phyloP scores from a whole-genome alignment of 176 grass and related monocot genomes.

The Metroxylon sagu region DNA sequence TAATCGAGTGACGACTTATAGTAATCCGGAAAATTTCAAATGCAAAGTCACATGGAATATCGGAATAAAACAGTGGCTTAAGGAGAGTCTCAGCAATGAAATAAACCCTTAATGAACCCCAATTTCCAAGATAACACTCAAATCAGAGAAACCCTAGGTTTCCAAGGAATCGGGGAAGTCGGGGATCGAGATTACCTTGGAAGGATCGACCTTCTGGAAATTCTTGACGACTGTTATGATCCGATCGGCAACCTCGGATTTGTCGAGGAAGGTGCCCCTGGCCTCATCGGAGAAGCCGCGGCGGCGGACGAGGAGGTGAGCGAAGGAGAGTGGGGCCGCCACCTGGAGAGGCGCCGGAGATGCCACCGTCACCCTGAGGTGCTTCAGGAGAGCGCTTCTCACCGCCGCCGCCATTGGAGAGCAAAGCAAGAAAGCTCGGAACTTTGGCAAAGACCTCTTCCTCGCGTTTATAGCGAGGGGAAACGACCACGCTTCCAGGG shows the following conservation, averaged over 20 bases:
- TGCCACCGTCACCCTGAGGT: slow-evolving; percentile 39
- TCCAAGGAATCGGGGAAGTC: neutral
- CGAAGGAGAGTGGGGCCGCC: neutral
- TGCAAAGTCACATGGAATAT: too few relatives aligned
- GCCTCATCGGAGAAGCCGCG: slow-evolving; percentile 44
- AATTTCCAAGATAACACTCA: too few relatives aligned
- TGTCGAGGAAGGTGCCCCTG: slow-evolving; percentile 80
- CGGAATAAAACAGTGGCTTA: too few relatives aligned
- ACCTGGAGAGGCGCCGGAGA: neutral
- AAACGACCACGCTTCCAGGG: too few relatives aligned
- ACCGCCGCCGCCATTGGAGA: slow-evolving; percentile 47
- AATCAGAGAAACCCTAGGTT: too few relatives aligned
- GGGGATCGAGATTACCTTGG: slow-evolving; percentile 33
- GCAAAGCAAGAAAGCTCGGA: too few relatives aligned
- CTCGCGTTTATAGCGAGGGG: too few relatives aligned
- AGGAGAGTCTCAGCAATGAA: too few relatives aligned
- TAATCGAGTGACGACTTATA: too few relatives aligned
- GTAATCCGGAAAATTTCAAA: too few relatives aligned
- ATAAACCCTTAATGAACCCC: too few relatives aligned
- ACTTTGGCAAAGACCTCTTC: too few relatives aligned
- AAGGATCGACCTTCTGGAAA: slow-evolving; percentile 65
- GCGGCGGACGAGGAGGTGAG: slow-evolving; percentile 11
- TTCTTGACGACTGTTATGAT: slow-evolving; percentile 67
- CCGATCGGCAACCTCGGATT: slow-evolving; percentile 69
- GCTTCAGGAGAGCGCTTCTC: slow-evolving; percentile 56